Evolutionary conservation across 805 yeast genomes (phyloP), one percentile per base, ranked within the genome.

Genomic region (Hermanozyma aechmeae): DNA sequence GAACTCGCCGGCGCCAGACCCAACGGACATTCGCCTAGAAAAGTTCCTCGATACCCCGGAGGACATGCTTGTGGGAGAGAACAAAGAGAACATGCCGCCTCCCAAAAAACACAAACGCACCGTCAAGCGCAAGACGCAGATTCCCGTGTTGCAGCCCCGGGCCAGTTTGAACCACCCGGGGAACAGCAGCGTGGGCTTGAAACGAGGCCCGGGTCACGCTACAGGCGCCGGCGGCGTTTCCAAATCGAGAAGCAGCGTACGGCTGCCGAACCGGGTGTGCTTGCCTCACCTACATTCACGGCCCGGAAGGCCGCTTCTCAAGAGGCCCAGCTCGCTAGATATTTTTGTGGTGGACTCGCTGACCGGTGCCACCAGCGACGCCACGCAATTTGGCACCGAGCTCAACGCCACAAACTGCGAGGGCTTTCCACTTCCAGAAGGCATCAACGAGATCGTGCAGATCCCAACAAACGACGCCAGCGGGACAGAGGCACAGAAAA

Each of bases 351-450:
- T 77, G 17, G 78, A 76, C 38, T 65, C 81, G 5, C 68, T 74
- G 44, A 73, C 76, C 22, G 81, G 82, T 0, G 58, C 57, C 32
- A 43, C 73, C 11, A 67, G 65, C 38, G 83, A 77, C 42, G 82
- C 83, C 7, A 76, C 83, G 3, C 69, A 65, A 39, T 76, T 71
- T 50, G 85, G 81, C 2, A 77, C 84, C 1, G 82, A 76, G 46
- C 58, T 77, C 32, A 77, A 77, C 45, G 65, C 82, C 0, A 61
- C 69, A 21, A 76, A 74, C 41, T 64, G 79, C 33, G 71, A 67
- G 35, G 81, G 79, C 6, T 68, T 77, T 27, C 76, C 77, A 9
- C 48, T 76, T 12, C 85, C 83, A 0, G 75, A 68, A 32, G 65
- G 62, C 31, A 56, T 58, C 2, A 66, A 70, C 32, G 81, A 76